Percentiles rank a stretch among this genome's conserved stretches.
Evolutionary conservation across 2,329 filamentous ascomycete species (phyloP).

Genomic region (Calonectria pseudoreteaudii): DNA sequence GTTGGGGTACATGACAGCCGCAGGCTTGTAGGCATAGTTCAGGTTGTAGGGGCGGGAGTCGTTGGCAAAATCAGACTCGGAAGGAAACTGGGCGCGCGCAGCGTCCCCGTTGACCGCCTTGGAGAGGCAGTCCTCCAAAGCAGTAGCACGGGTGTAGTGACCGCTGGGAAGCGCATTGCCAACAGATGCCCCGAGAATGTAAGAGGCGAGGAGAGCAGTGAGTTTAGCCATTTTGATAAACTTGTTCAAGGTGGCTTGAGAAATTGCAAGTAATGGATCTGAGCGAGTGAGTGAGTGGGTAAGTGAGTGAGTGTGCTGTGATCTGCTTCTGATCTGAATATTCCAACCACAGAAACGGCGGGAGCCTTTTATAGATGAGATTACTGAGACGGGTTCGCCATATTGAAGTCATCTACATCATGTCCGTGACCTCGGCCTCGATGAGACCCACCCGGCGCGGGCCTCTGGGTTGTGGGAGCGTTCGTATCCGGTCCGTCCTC

Average conservation of each 20-base stretch:
- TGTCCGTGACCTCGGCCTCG: neutral
- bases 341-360: neutral
- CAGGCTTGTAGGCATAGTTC: neutral
- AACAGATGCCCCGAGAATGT: neutral
- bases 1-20: neutral
- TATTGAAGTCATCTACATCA: neutral
- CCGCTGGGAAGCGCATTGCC: neutral
- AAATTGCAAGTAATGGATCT: neutral
- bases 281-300: no score
- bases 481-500: neutral
- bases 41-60: neutral
- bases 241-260: neutral
- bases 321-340: constrained; percentile 1
- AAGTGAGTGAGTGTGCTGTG: neutral
- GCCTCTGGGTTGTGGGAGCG: neutral
- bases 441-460: neutral
- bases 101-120: neutral
- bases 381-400: neutral
- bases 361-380: neutral
- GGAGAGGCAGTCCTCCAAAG: neutral
- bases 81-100: neutral
- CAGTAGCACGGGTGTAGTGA: neutral
- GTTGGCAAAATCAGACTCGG: neutral
- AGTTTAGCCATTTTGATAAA: neutral
- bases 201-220: neutral